Percentiles rank a stretch among this genome's conserved stretches.
phyloP scores from a whole-genome alignment of 495 filamentous ascomycete genomes.

The Hypoxylon fragiforme region DNA sequence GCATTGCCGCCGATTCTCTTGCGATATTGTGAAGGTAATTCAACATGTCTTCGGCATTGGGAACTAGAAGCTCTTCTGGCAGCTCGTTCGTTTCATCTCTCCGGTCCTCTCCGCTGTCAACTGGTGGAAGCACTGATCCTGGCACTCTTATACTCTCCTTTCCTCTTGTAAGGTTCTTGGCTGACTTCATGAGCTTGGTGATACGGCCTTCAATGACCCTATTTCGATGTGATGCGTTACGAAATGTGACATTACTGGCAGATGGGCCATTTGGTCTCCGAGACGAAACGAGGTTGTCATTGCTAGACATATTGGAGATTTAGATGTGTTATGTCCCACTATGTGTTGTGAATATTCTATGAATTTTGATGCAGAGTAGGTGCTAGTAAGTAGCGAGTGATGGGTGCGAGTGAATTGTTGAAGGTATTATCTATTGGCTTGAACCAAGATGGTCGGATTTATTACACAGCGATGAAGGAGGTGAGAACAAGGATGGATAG shows the following conservation, averaged over 20 bases:
- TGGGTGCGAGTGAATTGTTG: neutral
- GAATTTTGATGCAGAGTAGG: too few relatives aligned
- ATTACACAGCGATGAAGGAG: neutral
- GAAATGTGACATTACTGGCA: neutral
- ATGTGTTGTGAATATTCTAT: too few relatives aligned
- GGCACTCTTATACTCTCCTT: too few relatives aligned
- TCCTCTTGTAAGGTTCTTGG: neutral
- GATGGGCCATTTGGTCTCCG: neutral
- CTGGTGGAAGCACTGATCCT: too few relatives aligned
- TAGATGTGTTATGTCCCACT: too few relatives aligned
- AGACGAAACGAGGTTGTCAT: conserved; percentile 4
- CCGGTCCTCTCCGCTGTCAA: too few relatives aligned
- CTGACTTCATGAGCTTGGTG: conserved; percentile 1
- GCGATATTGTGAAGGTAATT: too few relatives aligned
- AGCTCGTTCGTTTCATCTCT: too few relatives aligned
- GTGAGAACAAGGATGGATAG: conserved; percentile 2
- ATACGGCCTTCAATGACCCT: conserved; percentile 14
- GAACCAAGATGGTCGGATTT: neutral
- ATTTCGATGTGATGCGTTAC: neutral
- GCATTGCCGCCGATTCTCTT: too few relatives aligned
- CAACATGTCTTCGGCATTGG: too few relatives aligned
- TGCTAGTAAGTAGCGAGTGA: neutral
- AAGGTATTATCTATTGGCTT: neutral
- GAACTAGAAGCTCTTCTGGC: too few relatives aligned
- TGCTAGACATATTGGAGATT: conserved; percentile 19